Evolutionary conservation across 2,329 filamentous ascomycete species (phyloP), one percentile per base, ranked within the genome.

Genomic region (Myriosclerotinia curreyana): DNA sequence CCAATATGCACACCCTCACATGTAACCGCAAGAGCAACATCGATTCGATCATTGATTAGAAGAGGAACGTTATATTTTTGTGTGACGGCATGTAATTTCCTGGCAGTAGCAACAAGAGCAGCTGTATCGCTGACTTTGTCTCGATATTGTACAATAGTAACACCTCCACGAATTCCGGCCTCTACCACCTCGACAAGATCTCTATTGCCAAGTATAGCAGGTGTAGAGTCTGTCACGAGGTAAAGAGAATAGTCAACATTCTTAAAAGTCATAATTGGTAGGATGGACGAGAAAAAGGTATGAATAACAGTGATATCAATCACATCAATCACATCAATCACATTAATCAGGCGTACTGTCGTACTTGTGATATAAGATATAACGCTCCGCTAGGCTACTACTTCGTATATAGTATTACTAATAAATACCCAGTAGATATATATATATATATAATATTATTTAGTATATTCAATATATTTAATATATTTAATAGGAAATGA

Each of bases 1-100:
- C 95, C 95, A 58, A 98, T 84, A 75, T 98, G 95, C 11, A 96
- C 92, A 53, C 95, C 95, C 78, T 97, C 94, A 64, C 91, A 95
- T 15, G 87, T 90, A 51, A 93, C 84, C 17, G 92, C 92, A 22
- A 92, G 82, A 11, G 92, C 93, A 34, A 98, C 91, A 74, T 96
- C 93, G 7, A 97, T 84, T 15, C 93, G 86, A 75, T 98, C 95
- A 74, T 98, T 98, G 79, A 98, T 92, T 62, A 98, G 80, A 64
- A 98, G 82, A 38, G 94, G 94, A 3, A 96, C 85, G 20, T 81
- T 80, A 73, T 89, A 81, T 54, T 80, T 79, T 68, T 80, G 80
- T 25, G 92, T 94, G 67, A 95, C 79, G 46, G 79, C 76, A 75
- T 96, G 92, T 59, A 98, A 82, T 69, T 79, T 82, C 70, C 82